A percentile compares a stretch with the other conserved stretches of the same genome.
These are phyloP conservation scores for Penicillium ucsense DNA, from an alignment of 495 filamentous ascomycete species.

Conservation along the genomic window DNA sequence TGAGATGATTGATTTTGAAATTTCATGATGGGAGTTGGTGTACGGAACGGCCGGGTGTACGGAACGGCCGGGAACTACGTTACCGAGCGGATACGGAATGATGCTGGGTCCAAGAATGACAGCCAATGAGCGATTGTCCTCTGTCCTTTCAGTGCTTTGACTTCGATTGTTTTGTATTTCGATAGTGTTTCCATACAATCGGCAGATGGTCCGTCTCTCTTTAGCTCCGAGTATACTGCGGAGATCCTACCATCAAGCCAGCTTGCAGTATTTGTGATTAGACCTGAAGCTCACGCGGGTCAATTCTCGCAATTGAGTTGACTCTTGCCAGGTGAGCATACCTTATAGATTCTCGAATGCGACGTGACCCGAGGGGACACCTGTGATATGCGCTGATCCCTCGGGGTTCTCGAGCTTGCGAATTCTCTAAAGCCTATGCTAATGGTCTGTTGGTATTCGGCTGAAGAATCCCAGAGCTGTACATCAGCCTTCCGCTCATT, in stretches of 20 bases:
- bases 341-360: background rate
- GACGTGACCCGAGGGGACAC: background rate
- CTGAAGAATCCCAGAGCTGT: conserved; percentile 1
- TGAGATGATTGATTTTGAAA: too few species aligned
- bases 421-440: conserved; percentile 6
- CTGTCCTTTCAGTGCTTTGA: conserved; percentile 18
- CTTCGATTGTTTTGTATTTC: conserved; percentile 1
- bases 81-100: background rate
- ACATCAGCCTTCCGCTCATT: conserved; percentile 1
- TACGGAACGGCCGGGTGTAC: too few species aligned
- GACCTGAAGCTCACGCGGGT: conserved; percentile 2
- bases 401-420: conserved; percentile 7
- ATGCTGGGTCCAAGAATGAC: background rate
- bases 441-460: background rate
- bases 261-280: conserved; percentile 11
- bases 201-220: background rate
- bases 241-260: conserved; percentile 13
- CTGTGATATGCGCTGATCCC: background rate
- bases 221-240: conserved; percentile 5
- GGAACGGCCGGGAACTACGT: too few species aligned
- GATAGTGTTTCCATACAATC: conserved; percentile 18
- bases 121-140: conserved; percentile 31
- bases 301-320: conserved; percentile 5
- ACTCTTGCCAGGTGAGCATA: conserved; percentile 4
- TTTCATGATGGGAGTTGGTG: too few species aligned